phyloP scores from a whole-genome alignment of 768 basidiomycete genomes.

The Tylopilus balloui region DNA sequence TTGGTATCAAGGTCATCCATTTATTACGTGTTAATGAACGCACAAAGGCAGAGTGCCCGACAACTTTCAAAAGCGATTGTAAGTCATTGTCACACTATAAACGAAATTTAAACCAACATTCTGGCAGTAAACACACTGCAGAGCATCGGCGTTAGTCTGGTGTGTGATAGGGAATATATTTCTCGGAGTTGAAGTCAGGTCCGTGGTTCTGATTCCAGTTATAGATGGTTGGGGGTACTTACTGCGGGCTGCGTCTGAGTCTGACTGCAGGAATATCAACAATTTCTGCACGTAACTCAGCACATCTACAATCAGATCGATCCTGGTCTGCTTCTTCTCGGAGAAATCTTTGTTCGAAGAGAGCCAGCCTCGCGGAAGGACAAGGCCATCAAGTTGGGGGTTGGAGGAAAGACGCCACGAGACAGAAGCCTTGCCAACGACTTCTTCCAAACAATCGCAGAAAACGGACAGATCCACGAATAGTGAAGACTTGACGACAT shows the following conservation, averaged over 20 bases:
- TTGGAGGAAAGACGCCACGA: constrained; percentile 23
- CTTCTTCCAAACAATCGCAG: constrained; percentile 48
- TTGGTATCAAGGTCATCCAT: background rate
- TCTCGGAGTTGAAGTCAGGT: background rate
- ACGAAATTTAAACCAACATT: constrained; percentile 35
- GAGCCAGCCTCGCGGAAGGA: constrained; percentile 55
- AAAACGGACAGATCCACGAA: constrained; percentile 44
- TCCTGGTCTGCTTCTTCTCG: constrained; percentile 11
- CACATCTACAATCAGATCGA: constrained; percentile 38
- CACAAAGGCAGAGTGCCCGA: constrained; percentile 45
- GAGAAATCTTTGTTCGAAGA: constrained; percentile 16
- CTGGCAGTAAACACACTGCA: constrained; percentile 43
- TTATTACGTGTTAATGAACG: constrained; percentile 13
- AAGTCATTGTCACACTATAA: background rate
- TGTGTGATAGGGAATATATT: constrained; percentile 5
- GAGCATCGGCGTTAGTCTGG: constrained; percentile 15
- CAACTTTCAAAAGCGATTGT: constrained; percentile 34
- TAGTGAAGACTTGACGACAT: constrained; percentile 37
- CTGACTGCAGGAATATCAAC: constrained; percentile 27
- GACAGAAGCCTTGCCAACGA: constrained; percentile 42
- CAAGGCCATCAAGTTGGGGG: constrained; percentile 39
- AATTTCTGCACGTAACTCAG: constrained; percentile 21
- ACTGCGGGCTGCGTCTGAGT: constrained; percentile 28
- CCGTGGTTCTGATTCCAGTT: background rate
- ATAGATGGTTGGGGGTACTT: background rate